Percentiles rank a stretch among this genome's conserved stretches.
Evolutionary conservation across 1,139 yeast genomes (phyloP).

Genomic region (Diutina catenulata): DNA sequence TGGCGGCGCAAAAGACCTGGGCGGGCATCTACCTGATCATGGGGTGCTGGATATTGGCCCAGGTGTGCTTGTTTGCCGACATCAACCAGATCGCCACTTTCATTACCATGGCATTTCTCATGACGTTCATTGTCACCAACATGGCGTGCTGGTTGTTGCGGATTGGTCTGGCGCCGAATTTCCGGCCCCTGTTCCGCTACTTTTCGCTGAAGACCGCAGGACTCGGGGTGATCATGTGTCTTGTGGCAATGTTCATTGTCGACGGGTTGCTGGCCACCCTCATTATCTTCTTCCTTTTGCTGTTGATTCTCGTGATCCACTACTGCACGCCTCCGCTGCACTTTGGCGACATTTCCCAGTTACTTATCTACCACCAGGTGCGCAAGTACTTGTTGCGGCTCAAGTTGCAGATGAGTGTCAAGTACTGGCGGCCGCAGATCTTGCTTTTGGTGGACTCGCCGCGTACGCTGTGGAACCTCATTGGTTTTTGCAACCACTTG

Average conservation of each 20-base stretch:
- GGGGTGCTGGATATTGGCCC: constrained; percentile 74
- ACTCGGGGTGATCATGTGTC: constrained; percentile 56
- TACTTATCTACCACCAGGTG: constrained; percentile 89
- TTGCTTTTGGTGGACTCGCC: constrained; percentile 83
- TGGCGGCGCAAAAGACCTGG: constrained; percentile 37
- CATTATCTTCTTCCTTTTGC: constrained; percentile 52
- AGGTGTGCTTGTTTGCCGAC: constrained; percentile 73
- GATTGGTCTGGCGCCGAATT: constrained; percentile 90
- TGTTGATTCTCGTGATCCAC: constrained; percentile 69
- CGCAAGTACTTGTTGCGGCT: constrained; percentile 75
- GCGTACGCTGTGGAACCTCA: constrained; percentile 79
- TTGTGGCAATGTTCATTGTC: constrained; percentile 84
- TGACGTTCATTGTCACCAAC: constrained; percentile 91
- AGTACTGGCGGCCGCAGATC: constrained; percentile 96
- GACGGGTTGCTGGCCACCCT: constrained; percentile 82
- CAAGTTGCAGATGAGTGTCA: constrained; percentile 78
- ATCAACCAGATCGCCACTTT: constrained; percentile 90
- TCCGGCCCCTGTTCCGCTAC: constrained; percentile 85
- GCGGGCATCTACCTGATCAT: constrained; percentile 40
- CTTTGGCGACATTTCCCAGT: constrained; percentile 96
- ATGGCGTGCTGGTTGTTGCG: constrained; percentile 82
- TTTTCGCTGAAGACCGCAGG: constrained; percentile 78
- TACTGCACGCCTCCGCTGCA: constrained; percentile 88
- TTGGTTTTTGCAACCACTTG: constrained; percentile 86
- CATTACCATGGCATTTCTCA: constrained; percentile 91